Percentiles rank a stretch among this genome's conserved stretches.
Evolutionary conservation across 148 eudicot species (phyloP).

Genomic region (Rheum nobile): DNA sequence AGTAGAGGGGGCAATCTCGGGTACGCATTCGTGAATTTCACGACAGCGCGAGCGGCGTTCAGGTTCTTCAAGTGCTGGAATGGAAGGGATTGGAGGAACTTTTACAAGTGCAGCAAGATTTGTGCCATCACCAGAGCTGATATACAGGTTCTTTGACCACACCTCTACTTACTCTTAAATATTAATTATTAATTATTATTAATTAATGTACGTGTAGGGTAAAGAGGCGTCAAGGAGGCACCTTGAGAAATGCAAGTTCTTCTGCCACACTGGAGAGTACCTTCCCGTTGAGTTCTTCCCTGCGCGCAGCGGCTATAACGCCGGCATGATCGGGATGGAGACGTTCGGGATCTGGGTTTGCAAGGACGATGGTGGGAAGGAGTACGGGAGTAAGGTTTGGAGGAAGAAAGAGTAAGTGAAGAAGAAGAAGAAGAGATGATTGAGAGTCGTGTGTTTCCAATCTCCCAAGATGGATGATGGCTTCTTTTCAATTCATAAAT

Average conservation of each 20-base stretch:
- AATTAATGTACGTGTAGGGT: not conserved
- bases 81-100: not conserved
- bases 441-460: not conserved
- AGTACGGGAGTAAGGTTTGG: not conserved
- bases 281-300: not conserved
- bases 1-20: not conserved
- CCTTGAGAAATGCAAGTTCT: not conserved
- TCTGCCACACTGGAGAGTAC: not conserved
- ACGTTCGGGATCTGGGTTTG: not conserved
- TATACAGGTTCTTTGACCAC: not conserved
- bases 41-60: not conserved
- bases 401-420: not conserved
- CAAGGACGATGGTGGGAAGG: not conserved
- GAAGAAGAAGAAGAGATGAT: too few species aligned
- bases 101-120: not conserved
- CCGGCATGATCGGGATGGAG: not conserved
- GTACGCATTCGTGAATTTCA: not conserved
- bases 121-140: not conserved
- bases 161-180: not conserved
- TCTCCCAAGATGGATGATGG: constrained; percentile 4
- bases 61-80: not conserved
- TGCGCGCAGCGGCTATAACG: not conserved
- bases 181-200: too few species aligned
- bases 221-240: not conserved
- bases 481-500: too few species aligned